These are phyloP conservation scores for Falciphora oryzae DNA, from an alignment of 2,329 filamentous ascomycete genomes.

Conservation along the genomic window DNA sequence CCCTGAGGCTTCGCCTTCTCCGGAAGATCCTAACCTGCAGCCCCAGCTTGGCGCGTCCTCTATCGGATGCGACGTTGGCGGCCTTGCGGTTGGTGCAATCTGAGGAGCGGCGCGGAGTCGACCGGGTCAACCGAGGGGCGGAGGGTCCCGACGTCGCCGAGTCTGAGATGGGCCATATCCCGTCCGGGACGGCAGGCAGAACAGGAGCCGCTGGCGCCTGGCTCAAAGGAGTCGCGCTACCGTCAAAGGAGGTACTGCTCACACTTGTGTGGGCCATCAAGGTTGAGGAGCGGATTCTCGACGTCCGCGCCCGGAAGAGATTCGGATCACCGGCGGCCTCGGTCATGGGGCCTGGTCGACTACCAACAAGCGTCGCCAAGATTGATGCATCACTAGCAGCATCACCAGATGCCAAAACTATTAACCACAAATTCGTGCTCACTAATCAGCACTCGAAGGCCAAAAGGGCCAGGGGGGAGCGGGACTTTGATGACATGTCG, in stretches of 20 bases:
- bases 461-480: slow-evolving; percentile 13
- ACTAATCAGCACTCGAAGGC: slow-evolving; percentile 14
- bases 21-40: slow-evolving; percentile 66
- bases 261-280: slow-evolving; percentile 41
- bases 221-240: slow-evolving; percentile 23
- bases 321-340: background rate
- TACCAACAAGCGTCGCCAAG: slow-evolving; percentile 15
- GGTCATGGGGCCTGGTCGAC: background rate
- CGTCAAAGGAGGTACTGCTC: slow-evolving; percentile 42
- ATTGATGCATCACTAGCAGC: slow-evolving; percentile 14
- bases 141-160: background rate
- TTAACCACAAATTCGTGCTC: slow-evolving; percentile 15
- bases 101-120: slow-evolving; percentile 42
- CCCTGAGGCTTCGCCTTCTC: slow-evolving; percentile 55
- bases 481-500: background rate
- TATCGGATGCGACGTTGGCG: slow-evolving; percentile 68
- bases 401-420: slow-evolving; percentile 2
- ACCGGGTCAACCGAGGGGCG: slow-evolving; percentile 28
- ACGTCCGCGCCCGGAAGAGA: slow-evolving; percentile 13
- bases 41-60: slow-evolving; percentile 67
- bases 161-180: background rate
- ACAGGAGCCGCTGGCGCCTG: background rate
- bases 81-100: slow-evolving; percentile 63
- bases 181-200: background rate
- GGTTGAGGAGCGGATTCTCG: slow-evolving; percentile 34